phyloP scores from a whole-genome alignment of 2,329 filamentous ascomycete species.

The Fusarium oxysporum region DNA sequence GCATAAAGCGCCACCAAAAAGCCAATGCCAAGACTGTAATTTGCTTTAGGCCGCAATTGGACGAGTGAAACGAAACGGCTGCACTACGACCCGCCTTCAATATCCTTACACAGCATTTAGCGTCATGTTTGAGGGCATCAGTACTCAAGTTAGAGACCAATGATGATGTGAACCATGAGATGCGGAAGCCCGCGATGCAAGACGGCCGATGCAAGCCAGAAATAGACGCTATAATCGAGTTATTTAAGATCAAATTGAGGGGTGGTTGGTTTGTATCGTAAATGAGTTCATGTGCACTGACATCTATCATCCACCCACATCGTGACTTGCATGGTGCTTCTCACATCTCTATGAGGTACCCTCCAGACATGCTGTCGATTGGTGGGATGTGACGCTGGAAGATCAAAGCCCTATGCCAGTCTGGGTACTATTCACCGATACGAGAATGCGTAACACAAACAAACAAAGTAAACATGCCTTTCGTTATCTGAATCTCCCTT shows the following conservation, averaged over 20 bases:
- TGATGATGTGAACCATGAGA: background rate
- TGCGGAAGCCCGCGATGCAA: constrained; percentile 19
- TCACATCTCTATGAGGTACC: background rate
- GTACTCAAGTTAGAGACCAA: background rate
- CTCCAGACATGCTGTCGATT: constrained; percentile 19
- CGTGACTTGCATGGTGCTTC: constrained; percentile 29
- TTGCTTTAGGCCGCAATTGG: constrained; percentile 38
- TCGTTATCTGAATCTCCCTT: background rate
- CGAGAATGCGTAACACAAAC: background rate
- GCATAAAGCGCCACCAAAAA: constrained; percentile 23
- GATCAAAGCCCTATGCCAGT: constrained; percentile 4
- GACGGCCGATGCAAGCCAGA: constrained; percentile 15
- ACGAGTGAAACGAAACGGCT: constrained; percentile 44
- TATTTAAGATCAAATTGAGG: background rate
- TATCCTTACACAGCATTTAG: constrained; percentile 19
- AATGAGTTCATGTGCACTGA: constrained; percentile 50
- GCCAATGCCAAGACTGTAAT: constrained; percentile 36
- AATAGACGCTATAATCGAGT: background rate
- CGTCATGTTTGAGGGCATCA: constrained; percentile 2
- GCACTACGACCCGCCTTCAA: constrained; percentile 30
- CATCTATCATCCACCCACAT: constrained; percentile 18
- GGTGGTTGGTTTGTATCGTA: constrained; percentile 1
- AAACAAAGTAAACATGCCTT: background rate
- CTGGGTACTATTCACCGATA: constrained; percentile 10
- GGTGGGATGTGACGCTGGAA: constrained; percentile 26